Percentiles rank a stretch among this genome's conserved stretches.
phyloP scores from a whole-genome alignment of 2,329 filamentous ascomycete species.

The Cladophialophora yegresii region DNA sequence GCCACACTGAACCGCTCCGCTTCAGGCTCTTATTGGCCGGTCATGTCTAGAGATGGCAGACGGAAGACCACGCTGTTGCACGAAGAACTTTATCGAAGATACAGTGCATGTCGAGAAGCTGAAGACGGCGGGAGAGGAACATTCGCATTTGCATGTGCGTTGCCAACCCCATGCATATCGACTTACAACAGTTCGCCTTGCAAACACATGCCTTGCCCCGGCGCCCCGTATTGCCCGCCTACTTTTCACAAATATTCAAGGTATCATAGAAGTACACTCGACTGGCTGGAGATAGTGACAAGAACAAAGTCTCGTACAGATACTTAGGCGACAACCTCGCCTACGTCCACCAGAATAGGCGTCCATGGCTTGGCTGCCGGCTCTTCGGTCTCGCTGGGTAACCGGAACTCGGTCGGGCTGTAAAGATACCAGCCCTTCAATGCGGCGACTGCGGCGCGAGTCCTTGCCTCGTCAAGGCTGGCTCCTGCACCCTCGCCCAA shows the following conservation, averaged over 20 bases:
- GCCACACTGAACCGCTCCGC: neutral
- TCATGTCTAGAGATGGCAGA: neutral
- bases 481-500: constrained; percentile 85
- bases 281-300: constrained; percentile 5
- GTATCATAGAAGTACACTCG: constrained; percentile 21
- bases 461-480: constrained; percentile 74
- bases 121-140: constrained; percentile 4
- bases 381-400: constrained; percentile 70
- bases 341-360: constrained; percentile 68
- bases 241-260: constrained; percentile 11
- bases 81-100: neutral
- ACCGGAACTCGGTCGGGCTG: constrained; percentile 67
- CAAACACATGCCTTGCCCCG: neutral
- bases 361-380: constrained; percentile 65
- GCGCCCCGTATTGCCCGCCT: constrained; percentile 21
- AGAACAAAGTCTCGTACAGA: constrained; percentile 17
- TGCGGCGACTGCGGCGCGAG: constrained; percentile 77
- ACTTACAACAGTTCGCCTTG: neutral
- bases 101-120: neutral
- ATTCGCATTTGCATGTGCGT: constrained; percentile 11
- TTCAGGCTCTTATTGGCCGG: neutral
- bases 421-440: constrained; percentile 97
- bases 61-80: neutral
- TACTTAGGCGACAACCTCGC: constrained; percentile 60
- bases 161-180: neutral